phyloP scores from a whole-genome alignment of 2,329 filamentous ascomycete species.

The Epichloe festucae region DNA sequence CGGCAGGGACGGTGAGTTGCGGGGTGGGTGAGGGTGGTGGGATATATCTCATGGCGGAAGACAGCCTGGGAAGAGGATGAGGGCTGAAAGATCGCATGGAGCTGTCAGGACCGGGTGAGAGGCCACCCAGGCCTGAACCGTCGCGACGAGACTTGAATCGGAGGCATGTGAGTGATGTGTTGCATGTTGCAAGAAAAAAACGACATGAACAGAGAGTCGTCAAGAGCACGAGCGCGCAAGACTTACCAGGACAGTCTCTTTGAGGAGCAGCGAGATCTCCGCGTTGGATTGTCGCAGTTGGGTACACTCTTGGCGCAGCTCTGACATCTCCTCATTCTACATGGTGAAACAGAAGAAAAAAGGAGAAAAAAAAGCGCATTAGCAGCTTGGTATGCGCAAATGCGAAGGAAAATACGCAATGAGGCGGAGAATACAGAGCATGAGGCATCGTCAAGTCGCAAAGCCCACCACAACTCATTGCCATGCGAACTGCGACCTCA shows the following conservation, averaged over 20 bases:
- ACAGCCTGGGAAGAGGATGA: slow-evolving; percentile 5
- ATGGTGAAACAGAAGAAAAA: neutral
- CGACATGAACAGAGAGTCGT: neutral
- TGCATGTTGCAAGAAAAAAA: neutral
- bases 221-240: neutral
- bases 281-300: slow-evolving; percentile 13
- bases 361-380: neutral
- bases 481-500: neutral
- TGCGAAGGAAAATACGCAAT: neutral
- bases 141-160: slow-evolving; percentile 3
- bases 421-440: neutral
- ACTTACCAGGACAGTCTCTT: slow-evolving; percentile 11
- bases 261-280: slow-evolving; percentile 12
- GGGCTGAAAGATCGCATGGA: slow-evolving; percentile 8
- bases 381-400: neutral
- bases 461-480: neutral
- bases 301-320: slow-evolving; percentile 12
- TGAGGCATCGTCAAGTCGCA: neutral
- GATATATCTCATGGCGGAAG: slow-evolving; percentile 7
- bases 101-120: slow-evolving; percentile 3
- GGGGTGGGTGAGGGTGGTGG: slow-evolving; percentile 7
- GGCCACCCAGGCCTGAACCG: slow-evolving; percentile 2
- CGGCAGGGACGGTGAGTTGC: slow-evolving; percentile 6
- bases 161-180: neutral
- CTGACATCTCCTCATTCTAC: slow-evolving; percentile 12